Percentiles rank a stretch among this genome's conserved stretches.
These are phyloP conservation scores for Hymenoscyphus infarciens DNA, from an alignment of 2,329 filamentous ascomycete genomes.

Conservation along the genomic window DNA sequence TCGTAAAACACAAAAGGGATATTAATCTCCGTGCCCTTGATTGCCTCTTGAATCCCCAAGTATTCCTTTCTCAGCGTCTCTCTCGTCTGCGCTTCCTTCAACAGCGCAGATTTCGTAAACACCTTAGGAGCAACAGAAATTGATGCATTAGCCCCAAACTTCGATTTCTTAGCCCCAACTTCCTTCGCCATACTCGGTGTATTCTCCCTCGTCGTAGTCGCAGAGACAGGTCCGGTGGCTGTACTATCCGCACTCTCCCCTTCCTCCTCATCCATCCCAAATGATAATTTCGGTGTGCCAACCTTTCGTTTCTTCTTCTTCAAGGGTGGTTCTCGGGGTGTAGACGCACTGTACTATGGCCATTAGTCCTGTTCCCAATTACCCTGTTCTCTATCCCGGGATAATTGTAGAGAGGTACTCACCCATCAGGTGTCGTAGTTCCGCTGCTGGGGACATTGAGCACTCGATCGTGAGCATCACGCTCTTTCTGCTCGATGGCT, in stretches of 20 bases:
- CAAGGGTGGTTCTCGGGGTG: conserved; percentile 38
- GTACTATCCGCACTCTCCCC: conserved; percentile 38
- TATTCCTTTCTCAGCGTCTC: conserved; percentile 78
- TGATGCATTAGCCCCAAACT: conserved; percentile 59
- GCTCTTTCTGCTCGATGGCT: conserved; percentile 85
- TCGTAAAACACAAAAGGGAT: conserved; percentile 98
- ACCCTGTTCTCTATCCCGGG: background rate
- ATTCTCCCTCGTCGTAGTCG: conserved; percentile 33
- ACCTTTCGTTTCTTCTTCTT: conserved; percentile 46
- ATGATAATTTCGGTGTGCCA: conserved; percentile 53
- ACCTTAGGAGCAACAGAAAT: conserved; percentile 67
- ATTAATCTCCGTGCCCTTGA: conserved; percentile 84
- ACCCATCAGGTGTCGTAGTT: conserved; percentile 51
- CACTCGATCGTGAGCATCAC: conserved; percentile 68
- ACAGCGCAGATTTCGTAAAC: conserved; percentile 70
- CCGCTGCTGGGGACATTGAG: conserved; percentile 32
- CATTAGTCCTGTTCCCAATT: conserved; percentile 26
- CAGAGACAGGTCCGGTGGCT: conserved; percentile 24
- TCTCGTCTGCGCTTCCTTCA: conserved; percentile 74
- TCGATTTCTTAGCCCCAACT: conserved; percentile 36
- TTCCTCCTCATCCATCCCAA: conserved; percentile 53
- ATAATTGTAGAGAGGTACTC: conserved; percentile 34
- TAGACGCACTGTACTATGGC: conserved; percentile 39
- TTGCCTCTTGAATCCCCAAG: conserved; percentile 73
- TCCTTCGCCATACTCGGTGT: conserved; percentile 26